Conservation (phyloP, 1,139 yeast species). For the Zygosaccharomyces sapae region DNA sequence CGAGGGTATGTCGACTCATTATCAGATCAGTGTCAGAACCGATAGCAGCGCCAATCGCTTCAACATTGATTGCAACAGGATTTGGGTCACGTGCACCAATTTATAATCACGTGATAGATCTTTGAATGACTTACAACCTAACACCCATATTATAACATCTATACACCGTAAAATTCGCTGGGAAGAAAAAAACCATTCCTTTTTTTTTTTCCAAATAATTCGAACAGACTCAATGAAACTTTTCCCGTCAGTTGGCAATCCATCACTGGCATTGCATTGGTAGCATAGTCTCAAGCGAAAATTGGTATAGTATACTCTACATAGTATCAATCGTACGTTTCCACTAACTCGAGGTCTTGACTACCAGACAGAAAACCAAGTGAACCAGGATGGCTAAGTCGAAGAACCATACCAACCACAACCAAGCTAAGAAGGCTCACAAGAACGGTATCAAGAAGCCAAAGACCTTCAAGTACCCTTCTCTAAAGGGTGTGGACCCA, state of each 20-base stretch:
- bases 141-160: no score
- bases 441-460: conserved; percentile 99
- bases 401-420: conserved; percentile 99
- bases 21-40: neutral
- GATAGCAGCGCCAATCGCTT: neutral
- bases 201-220: no score
- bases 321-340: neutral
- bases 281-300: conserved; percentile 2
- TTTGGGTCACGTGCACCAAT: neutral
- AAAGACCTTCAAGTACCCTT: conserved; percentile 94
- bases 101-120: neutral
- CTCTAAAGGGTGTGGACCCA: conserved; percentile 98
- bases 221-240: neutral
- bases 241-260: neutral
- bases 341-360: neutral
- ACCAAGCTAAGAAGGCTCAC: conserved; percentile 99
- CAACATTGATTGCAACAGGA: no score
- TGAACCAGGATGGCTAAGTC: conserved; percentile 75
- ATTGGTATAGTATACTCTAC: neutral
- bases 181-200: no score
- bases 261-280: neutral
- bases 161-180: neutral
- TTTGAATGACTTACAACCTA: neutral
- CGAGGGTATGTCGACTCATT: neutral
- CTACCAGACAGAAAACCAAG: neutral